Percentiles rank a stretch among this genome's conserved stretches.
Conservation (phyloP, 73 alveolate species). For the Paramecium caudatum region DNA sequence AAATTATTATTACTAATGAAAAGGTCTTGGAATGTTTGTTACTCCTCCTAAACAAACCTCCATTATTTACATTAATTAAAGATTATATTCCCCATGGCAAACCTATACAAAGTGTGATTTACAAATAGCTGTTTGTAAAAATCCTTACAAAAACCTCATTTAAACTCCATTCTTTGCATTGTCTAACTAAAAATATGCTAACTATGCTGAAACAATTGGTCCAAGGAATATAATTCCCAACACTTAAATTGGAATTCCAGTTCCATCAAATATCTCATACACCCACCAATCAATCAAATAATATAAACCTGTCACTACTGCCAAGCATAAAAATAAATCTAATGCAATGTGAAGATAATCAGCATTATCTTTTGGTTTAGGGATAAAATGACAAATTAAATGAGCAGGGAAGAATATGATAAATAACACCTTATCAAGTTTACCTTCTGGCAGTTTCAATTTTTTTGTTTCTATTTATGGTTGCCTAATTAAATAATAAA, state of each 20-base stretch:
- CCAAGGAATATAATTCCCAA: slow-evolving; percentile 42
- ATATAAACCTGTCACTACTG: not conserved
- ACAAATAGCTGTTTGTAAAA: slow-evolving; percentile 10
- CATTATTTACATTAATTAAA: not conserved
- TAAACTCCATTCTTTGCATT: not conserved
- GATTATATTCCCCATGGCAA: slow-evolving; percentile 33
- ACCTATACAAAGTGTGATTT: slow-evolving; percentile 49
- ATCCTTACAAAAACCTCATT: not conserved
- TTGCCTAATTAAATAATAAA: too few relatives aligned
- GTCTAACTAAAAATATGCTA: slow-evolving; percentile 16
- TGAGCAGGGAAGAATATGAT: slow-evolving; percentile 48
- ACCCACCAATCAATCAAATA: slow-evolving; percentile 63
- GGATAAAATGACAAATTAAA: not conserved
- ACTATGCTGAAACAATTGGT: not conserved
- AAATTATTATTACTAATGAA: not conserved
- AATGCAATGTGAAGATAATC: not conserved
- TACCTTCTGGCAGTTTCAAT: not conserved
- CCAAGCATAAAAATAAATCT: not conserved
- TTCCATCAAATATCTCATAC: slow-evolving; percentile 24
- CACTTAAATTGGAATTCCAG: slow-evolving; percentile 38
- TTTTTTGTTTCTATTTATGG: not conserved
- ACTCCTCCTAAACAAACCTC: not conserved
- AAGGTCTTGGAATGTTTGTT: slow-evolving; percentile 1
- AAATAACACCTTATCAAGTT: slow-evolving; percentile 19
- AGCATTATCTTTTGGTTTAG: slow-evolving; percentile 47